Percentiles rank a stretch among this genome's conserved stretches.
phyloP scores from a whole-genome alignment of 2,329 filamentous ascomycete species.

The Bertia moriformis region DNA sequence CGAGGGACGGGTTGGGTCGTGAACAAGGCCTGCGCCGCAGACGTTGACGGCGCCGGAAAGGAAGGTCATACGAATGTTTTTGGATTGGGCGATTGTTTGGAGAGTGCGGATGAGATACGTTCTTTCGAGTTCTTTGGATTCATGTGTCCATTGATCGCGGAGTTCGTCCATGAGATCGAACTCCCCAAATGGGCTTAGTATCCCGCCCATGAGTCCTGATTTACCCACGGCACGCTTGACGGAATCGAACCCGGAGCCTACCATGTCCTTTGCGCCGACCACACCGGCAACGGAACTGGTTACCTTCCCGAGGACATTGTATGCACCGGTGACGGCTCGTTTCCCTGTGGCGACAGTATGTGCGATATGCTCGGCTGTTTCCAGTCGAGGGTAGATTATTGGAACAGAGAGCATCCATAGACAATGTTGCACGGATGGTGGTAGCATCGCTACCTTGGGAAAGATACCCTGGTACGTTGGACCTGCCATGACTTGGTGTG shows the following conservation, averaged over 20 bases:
- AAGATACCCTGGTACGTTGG: conserved; percentile 96
- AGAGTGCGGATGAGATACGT: conserved; percentile 93
- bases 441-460: conserved; percentile 81
- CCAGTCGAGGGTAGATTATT: conserved; percentile 76
- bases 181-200: conserved; percentile 90
- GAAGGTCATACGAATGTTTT: conserved; percentile 93
- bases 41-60: conserved; percentile 82
- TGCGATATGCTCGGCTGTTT: conserved; percentile 80
- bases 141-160: conserved; percentile 95
- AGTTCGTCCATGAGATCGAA: conserved; percentile 89
- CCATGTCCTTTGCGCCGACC: conserved; percentile 84
- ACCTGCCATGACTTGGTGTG: conserved; percentile 82
- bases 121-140: conserved; percentile 80
- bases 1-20: conserved; percentile 78
- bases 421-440: conserved; percentile 87
- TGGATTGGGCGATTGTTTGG: conserved; percentile 88
- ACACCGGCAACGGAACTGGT: conserved; percentile 90
- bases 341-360: conserved; percentile 88
- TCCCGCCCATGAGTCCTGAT: conserved; percentile 84
- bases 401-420: conserved; percentile 92
- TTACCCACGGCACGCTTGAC: conserved; percentile 97
- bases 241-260: conserved; percentile 80
- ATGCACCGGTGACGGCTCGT: conserved; percentile 89
- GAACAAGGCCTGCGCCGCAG: conserved; percentile 81
- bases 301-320: conserved; percentile 89